Conservation (phyloP, 1,284 basidiomycete species). For the Malassezia furfur region DNA sequence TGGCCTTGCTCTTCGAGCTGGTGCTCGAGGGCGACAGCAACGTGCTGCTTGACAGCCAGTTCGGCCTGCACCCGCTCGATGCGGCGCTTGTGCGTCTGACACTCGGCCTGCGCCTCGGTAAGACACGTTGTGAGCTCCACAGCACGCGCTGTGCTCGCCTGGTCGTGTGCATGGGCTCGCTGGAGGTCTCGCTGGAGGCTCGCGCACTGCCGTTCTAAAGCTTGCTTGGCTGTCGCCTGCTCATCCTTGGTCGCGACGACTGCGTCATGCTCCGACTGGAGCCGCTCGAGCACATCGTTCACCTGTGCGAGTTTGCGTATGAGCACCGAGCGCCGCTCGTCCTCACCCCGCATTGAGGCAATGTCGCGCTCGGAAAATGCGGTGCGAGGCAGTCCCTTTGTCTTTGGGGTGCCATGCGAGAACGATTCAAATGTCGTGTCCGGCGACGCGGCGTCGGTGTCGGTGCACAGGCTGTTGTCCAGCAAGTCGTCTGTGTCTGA, state of each 20-base stretch:
- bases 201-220: slow-evolving; percentile 3
- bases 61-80: neutral
- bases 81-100: neutral
- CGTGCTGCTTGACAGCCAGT: neutral
- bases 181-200: neutral
- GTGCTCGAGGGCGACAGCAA: neutral
- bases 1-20: neutral
- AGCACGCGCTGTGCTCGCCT: neutral
- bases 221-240: slow-evolving; percentile 3
- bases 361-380: slow-evolving; percentile 2
- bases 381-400: neutral
- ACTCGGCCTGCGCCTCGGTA: neutral
- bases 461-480: neutral
- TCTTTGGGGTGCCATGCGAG: neutral
- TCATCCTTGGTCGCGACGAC: slow-evolving; percentile 17
- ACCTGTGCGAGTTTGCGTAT: slow-evolving; percentile 10
- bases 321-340: neutral
- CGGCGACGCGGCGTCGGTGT: neutral
- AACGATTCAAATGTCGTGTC: neutral
- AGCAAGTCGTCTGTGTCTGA: neutral
- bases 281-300: slow-evolving; percentile 7
- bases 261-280: slow-evolving; percentile 7
- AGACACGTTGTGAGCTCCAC: neutral
- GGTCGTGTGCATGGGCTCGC: neutral
- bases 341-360: neutral